These are phyloP conservation scores for Postia placenta DNA, from an alignment of 768 basidiomycete genomes.

Conservation along the genomic window DNA sequence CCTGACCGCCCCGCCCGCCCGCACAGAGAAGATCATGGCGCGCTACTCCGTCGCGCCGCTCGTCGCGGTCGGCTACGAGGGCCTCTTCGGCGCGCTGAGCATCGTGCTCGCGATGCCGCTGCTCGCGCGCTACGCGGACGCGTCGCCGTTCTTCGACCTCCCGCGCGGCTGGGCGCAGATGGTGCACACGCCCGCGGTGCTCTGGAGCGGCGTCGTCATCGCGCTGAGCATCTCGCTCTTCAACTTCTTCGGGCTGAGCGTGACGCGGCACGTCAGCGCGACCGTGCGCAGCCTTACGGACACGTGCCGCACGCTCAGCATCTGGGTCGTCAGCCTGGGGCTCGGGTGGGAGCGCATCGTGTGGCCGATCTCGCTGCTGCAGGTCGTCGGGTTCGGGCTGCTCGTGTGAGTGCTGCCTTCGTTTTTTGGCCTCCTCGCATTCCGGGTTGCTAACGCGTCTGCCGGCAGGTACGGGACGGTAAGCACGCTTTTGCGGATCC, in stretches of 20 bases:
- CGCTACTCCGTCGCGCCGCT: slow-evolving; percentile 83
- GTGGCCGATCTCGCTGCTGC: slow-evolving; percentile 76
- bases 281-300: slow-evolving; percentile 90
- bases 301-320: slow-evolving; percentile 91
- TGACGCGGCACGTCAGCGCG: slow-evolving; percentile 90
- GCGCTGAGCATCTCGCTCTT: slow-evolving; percentile 48
- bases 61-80: slow-evolving; percentile 92
- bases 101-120: slow-evolving; percentile 78
- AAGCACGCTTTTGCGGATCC: neutral
- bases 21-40: slow-evolving; percentile 84
- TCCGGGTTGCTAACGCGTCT: no score
- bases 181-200: slow-evolving; percentile 60
- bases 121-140: slow-evolving; percentile 63
- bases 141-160: slow-evolving; percentile 73
- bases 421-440: slow-evolving; percentile 4
- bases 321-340: slow-evolving; percentile 88
- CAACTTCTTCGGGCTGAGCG: slow-evolving; percentile 78
- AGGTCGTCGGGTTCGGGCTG: slow-evolving; percentile 79
- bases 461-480: slow-evolving; percentile 88
- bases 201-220: slow-evolving; percentile 40
- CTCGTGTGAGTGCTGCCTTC: slow-evolving; percentile 64
- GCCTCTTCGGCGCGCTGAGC: slow-evolving; percentile 81
- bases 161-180: slow-evolving; percentile 87
- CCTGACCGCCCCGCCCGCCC: neutral
- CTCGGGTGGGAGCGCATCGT: slow-evolving; percentile 88